Conservation (phyloP, 108 stramenopile genomes). For the Thalassiosira profunda region DNA sequence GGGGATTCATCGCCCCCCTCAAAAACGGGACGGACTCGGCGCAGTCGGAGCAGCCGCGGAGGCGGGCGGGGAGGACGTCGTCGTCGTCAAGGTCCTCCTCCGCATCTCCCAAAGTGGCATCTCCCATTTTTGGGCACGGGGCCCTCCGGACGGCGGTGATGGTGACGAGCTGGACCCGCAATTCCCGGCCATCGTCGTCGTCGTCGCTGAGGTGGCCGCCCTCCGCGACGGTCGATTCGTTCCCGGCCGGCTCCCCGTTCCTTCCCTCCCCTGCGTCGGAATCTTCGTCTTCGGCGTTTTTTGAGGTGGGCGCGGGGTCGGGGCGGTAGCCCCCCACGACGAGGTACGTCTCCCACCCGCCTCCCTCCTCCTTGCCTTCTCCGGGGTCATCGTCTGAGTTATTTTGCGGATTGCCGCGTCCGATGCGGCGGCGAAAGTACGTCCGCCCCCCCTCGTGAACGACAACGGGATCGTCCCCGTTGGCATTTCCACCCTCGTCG, state of each 20-base stretch:
- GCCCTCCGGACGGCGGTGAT: not conserved
- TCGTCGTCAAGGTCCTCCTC: conserved; percentile 2
- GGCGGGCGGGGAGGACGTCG: not conserved
- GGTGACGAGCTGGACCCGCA: conserved; percentile 26
- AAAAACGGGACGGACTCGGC: not conserved
- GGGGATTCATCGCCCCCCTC: not conserved
- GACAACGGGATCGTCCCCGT: not conserved
- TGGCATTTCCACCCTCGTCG: not conserved
- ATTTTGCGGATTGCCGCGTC: not conserved
- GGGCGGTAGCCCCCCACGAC: conserved; percentile 43
- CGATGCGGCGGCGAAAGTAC: not conserved
- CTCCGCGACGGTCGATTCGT: conserved; percentile 11
- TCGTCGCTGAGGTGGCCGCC: not conserved
- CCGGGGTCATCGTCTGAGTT: not conserved
- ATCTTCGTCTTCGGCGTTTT: not conserved
- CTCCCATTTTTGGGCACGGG: not conserved
- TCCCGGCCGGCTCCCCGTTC: conserved; percentile 11
- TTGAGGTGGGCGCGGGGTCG: not conserved
- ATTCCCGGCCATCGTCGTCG: conserved; percentile 16
- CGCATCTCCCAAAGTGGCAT: not conserved
- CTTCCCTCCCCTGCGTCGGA: conserved; percentile 20
- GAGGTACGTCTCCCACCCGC: conserved; percentile 30
- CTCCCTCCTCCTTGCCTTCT: conserved; percentile 1
- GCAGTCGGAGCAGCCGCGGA: conserved; percentile 10
- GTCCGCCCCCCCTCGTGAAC: not conserved